Percentiles rank a stretch among this genome's conserved stretches.
phyloP scores from a whole-genome alignment of 768 basidiomycete genomes.

The Boletus fagicola region DNA sequence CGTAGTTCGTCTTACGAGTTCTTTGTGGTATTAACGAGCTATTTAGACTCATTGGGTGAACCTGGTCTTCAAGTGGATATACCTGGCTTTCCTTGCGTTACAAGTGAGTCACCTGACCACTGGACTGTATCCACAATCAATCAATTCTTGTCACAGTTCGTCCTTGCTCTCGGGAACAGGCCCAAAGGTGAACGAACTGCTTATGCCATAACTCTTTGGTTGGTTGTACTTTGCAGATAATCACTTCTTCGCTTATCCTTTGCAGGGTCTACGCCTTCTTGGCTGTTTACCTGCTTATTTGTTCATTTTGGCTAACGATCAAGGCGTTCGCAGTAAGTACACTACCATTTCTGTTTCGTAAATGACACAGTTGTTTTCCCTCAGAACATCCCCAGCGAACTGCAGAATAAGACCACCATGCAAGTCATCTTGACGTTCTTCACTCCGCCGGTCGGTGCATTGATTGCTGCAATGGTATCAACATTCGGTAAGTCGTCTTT shows the following conservation, averaged over 20 bases:
- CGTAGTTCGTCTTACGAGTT: slow-evolving; percentile 28
- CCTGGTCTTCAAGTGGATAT: slow-evolving; percentile 78
- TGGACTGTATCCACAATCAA: not conserved
- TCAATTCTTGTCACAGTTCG: slow-evolving; percentile 41
- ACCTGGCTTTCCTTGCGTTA: slow-evolving; percentile 78
- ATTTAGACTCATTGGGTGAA: slow-evolving; percentile 84
- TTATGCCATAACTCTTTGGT: slow-evolving; percentile 74
- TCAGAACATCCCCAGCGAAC: slow-evolving; percentile 51
- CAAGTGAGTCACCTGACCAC: slow-evolving; percentile 42
- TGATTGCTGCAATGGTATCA: slow-evolving; percentile 84
- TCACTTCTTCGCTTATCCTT: slow-evolving; percentile 5
- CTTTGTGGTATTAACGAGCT: not conserved
- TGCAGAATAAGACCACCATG: slow-evolving; percentile 47
- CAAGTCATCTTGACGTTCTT: slow-evolving; percentile 64
- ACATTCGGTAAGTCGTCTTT: slow-evolving; percentile 63
- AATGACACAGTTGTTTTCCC: slow-evolving; percentile 1
- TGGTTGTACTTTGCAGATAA: slow-evolving; percentile 17
- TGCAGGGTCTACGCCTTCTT: slow-evolving; percentile 82
- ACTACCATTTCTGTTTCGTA: not conserved
- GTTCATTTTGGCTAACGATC: slow-evolving; percentile 82
- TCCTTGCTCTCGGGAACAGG: slow-evolving; percentile 73
- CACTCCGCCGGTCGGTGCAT: slow-evolving; percentile 69
- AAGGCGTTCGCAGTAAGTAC: slow-evolving; percentile 68
- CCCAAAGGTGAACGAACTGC: slow-evolving; percentile 84
- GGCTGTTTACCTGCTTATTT: slow-evolving; percentile 79